Conservation (phyloP, 2,329 filamentous ascomycete genomes). For the Xylaria sp. region DNA sequence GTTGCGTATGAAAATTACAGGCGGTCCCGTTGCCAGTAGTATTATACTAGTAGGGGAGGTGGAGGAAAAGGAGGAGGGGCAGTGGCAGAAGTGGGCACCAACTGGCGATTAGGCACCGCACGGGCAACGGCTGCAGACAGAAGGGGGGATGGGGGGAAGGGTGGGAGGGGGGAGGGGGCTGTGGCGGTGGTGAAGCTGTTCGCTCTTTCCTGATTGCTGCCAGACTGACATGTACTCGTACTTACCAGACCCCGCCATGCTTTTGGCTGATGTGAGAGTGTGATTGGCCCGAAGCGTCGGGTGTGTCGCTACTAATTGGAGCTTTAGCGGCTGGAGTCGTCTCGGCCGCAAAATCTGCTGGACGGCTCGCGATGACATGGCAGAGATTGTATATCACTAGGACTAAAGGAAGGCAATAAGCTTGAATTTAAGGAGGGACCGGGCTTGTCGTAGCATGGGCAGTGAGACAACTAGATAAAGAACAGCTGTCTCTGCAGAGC, state of each 20-base stretch:
- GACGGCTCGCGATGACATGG: slow-evolving; percentile 12
- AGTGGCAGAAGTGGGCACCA: background rate
- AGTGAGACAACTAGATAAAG: background rate
- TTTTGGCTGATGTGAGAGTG: slow-evolving; percentile 21
- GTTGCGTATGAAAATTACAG: slow-evolving; percentile 23
- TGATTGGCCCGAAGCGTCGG: slow-evolving; percentile 29
- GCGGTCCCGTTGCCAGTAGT: slow-evolving; percentile 11
- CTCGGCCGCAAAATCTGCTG: slow-evolving; percentile 19
- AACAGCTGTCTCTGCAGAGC: background rate
- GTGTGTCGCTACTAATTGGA: slow-evolving; percentile 9
- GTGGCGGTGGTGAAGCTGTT: slow-evolving; percentile 8
- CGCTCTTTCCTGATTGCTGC: slow-evolving; percentile 6
- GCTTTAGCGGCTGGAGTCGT: slow-evolving; percentile 18
- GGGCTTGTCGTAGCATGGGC: background rate
- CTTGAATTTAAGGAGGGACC: background rate
- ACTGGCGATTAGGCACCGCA: slow-evolving; percentile 9
- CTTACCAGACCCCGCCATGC: slow-evolving; percentile 26
- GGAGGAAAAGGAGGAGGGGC: slow-evolving; percentile 10
- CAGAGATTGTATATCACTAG: background rate
- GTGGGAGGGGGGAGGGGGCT: slow-evolving; percentile 27
- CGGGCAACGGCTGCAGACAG: slow-evolving; percentile 12
- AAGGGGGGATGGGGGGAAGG: background rate
- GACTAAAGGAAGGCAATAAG: background rate
- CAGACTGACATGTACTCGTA: slow-evolving; percentile 2
- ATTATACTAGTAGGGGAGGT: background rate